Conservation (phyloP, 306 rosid species). For the Trifolium fragiferum region DNA sequence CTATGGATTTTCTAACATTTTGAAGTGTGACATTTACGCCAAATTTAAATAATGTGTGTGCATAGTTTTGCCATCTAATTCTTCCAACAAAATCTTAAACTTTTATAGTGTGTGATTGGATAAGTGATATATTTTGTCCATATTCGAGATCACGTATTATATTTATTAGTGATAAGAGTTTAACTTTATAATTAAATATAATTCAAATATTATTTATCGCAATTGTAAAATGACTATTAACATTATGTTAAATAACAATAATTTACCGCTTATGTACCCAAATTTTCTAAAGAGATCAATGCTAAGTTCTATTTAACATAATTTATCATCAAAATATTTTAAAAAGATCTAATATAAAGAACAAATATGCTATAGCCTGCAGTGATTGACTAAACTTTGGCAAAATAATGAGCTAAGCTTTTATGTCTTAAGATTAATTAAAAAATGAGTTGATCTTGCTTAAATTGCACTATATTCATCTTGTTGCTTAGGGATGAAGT, state of each 20-base stretch:
- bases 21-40: neutral
- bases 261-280: too few species aligned
- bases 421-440: constrained; percentile 16
- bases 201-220: too few species aligned
- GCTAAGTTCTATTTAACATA: neutral
- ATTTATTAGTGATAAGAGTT: too few species aligned
- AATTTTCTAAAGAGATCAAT: too few species aligned
- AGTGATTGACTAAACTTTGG: neutral
- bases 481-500: neutral
- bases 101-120: neutral
- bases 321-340: neutral
- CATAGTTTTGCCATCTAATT: neutral
- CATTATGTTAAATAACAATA: too few species aligned
- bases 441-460: constrained; percentile 6
- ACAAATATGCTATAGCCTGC: neutral
- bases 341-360: neutral
- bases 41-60: neutral
- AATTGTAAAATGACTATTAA: too few species aligned
- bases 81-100: neutral
- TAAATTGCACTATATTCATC: constrained; percentile 3
- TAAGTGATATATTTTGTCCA: too few species aligned
- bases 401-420: neutral
- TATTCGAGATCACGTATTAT: too few species aligned
- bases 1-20: neutral
- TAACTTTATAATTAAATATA: too few species aligned